Base-by-base conservation (phyloP, 805 yeast species). In the Myxozyma melibiosi region DNA sequence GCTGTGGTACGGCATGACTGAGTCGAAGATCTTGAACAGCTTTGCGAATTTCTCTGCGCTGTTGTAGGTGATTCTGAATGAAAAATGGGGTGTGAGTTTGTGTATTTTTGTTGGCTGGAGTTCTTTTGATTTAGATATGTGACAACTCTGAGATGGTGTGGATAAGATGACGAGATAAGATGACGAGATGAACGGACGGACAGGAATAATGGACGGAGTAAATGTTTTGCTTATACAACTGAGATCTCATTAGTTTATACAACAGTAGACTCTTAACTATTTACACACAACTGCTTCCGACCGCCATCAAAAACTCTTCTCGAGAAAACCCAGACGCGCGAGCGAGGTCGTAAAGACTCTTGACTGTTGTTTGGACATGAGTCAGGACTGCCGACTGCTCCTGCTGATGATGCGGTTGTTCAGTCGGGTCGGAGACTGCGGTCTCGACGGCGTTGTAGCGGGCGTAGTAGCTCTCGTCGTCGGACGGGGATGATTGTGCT, bases 361-460 rank as follows among this genome's bases (percentile, higher is more conserved):
- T 43, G 28, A 58, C n/a, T 1, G 56, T 34, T 6, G 50, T 45
- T 4, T 28, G 28, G 9, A 54, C 22, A 38, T 58, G 62, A 8
- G 9, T 34, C 20, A 25, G 38, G 27, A 49, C 38, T 13, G 57
- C 38, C 27, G 37, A 30, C 28, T 38, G 28, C 22, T 28, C 28
- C 14, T 2, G 28, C 18, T 16, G 28, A 27, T 3, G 24, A 14
- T 20, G 30, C 20, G 30, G 28, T 28, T 43, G 47, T n/a, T 43
- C 22, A 8, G 28, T 13, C 3, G 46, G 40, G 18, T 44, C 39
- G 18, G 54, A 47, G 24, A 64, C 44, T 18, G 63, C 54, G 25
- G 67, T 63, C 49, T 57, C 59, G 27, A 66, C 64, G 18, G 53
- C 30, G 24, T 61, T 56, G 51, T 61, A 65, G 18, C 57, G 53